Conservation (phyloP, 2,329 filamentous ascomycete genomes). For the Penicillium sp. region DNA sequence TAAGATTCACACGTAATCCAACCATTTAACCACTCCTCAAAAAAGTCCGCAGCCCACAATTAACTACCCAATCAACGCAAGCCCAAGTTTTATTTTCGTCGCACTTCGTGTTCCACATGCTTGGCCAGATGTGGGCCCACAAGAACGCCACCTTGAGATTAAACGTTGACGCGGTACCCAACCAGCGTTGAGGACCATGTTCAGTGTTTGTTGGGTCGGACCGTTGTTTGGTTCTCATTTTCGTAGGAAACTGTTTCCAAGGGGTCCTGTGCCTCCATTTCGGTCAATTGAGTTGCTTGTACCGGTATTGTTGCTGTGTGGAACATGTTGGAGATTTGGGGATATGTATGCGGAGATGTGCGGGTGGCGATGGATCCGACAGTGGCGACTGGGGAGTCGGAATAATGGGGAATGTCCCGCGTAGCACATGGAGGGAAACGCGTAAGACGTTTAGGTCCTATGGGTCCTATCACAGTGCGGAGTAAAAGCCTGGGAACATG, state of each 20-base stretch:
- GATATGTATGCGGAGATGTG: neutral
- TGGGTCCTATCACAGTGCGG: neutral
- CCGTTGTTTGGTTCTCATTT: neutral
- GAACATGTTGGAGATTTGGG: neutral
- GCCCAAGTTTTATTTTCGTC: no score
- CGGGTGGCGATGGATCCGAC: neutral
- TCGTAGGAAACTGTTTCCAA: neutral
- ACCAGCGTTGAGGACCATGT: neutral
- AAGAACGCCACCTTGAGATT: neutral
- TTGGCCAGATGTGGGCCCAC: neutral
- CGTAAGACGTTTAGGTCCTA: neutral
- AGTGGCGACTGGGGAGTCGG: neutral
- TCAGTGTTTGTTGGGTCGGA: neutral
- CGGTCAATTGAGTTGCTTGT: neutral
- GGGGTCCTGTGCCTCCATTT: neutral
- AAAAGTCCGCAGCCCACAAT: no score
- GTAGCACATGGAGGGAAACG: neutral
- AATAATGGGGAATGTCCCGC: neutral
- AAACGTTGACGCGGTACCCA: neutral
- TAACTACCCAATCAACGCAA: no score
- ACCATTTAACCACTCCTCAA: no score
- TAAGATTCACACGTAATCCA: no score
- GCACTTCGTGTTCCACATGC: neutral
- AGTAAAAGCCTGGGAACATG: neutral
- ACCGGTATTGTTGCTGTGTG: neutral